Percentiles rank a stretch among this genome's conserved stretches.
These are phyloP conservation scores for Phytophthora capsici DNA, from an alignment of 352 stramenopile genomes.

Conservation along the genomic window DNA sequence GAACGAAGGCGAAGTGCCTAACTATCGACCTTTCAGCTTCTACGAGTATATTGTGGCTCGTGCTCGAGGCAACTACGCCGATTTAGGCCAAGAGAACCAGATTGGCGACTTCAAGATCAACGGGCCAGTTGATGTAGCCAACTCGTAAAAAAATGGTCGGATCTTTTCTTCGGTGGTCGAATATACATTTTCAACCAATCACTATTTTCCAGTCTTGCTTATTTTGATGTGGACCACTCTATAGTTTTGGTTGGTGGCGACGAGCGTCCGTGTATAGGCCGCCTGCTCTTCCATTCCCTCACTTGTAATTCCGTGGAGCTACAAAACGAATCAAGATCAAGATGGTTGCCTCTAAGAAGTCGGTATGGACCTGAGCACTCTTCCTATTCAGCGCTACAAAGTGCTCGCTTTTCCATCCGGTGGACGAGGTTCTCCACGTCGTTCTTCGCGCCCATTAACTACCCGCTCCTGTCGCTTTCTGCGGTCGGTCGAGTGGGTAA, in stretches of 20 bases:
- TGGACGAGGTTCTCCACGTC: constrained; percentile 58
- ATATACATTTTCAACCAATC: constrained; percentile 4
- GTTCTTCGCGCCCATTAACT: not conserved
- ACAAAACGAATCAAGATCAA: constrained; percentile 75
- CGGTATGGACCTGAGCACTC: constrained; percentile 68
- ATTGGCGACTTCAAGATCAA: constrained; percentile 31
- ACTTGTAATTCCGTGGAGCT: constrained; percentile 70
- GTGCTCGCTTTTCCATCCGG: constrained; percentile 45
- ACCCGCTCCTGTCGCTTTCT: not conserved
- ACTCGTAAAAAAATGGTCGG: not conserved
- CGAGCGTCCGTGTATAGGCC: not conserved
- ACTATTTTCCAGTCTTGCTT: not conserved
- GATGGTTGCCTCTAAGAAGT: constrained; percentile 93
- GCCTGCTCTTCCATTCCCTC: not conserved
- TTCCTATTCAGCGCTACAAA: constrained; percentile 14
- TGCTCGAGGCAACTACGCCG: constrained; percentile 91
- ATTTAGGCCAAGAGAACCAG: constrained; percentile 88
- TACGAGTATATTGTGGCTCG: constrained; percentile 88
- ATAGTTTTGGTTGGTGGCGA: not conserved
- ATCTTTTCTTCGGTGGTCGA: not conserved
- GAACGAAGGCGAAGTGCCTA: constrained; percentile 37
- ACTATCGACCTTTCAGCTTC: constrained; percentile 88
- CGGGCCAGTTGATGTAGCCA: constrained; percentile 13
- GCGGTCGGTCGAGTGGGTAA: constrained; percentile 7
- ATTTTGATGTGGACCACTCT: constrained; percentile 6